Conservation (phyloP, 2,329 filamentous ascomycete genomes). For the Sordariomycetes sp. region DNA sequence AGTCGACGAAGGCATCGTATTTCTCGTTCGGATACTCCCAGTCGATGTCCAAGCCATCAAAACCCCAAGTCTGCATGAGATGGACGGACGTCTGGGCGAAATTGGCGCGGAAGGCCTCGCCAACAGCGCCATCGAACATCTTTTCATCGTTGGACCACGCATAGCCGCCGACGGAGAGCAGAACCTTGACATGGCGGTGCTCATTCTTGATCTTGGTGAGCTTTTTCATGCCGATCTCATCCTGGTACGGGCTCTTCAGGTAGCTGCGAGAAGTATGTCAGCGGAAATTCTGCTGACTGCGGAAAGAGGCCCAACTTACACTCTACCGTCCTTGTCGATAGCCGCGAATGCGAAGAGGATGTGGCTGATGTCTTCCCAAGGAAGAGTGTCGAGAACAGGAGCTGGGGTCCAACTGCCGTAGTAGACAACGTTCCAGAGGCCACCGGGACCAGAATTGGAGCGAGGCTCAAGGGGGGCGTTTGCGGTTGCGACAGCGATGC, state of each 20-base stretch:
- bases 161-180: slow-evolving; percentile 87
- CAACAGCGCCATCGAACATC: slow-evolving; percentile 68
- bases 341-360: slow-evolving; percentile 53
- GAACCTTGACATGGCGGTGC: slow-evolving; percentile 74
- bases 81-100: slow-evolving; percentile 70
- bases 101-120: slow-evolving; percentile 54
- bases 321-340: slow-evolving; percentile 33
- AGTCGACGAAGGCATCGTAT: slow-evolving; percentile 47
- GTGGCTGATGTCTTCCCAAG: slow-evolving; percentile 65
- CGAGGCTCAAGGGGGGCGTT: no score
- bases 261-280: no score
- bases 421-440: no score
- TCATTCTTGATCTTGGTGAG: slow-evolving; percentile 73
- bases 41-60: slow-evolving; percentile 62
- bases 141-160: slow-evolving; percentile 67
- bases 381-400: no score
- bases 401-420: slow-evolving; percentile 32
- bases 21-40: slow-evolving; percentile 55
- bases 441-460: no score
- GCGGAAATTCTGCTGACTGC: no score
- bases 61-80: slow-evolving; percentile 70
- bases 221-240: slow-evolving; percentile 65
- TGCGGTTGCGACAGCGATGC: no score
- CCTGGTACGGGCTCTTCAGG: neutral
- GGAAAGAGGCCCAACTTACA: slow-evolving; percentile 24